Evolutionary conservation across 2,329 filamentous ascomycete genomes (phyloP), one percentile per base, ranked within the genome.

Genomic region (Diaporthe nobilis): DNA sequence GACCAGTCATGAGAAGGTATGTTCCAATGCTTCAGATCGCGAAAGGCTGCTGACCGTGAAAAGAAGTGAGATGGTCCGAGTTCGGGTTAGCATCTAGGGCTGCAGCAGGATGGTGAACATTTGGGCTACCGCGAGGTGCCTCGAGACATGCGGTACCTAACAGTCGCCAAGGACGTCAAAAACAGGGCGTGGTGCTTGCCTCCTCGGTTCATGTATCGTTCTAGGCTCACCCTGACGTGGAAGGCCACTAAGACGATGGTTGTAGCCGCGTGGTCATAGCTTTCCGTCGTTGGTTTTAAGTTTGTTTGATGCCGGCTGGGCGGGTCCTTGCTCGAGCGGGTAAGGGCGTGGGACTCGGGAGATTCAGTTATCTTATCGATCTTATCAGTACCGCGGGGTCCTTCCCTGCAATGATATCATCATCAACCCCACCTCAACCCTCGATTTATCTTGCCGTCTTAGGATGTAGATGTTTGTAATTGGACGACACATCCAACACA

Each of bases 381-480:
- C 65, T 70, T 22, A 70, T 70, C 49, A 7, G 2, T 0, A 6
- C 15, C 34, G 65, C 65, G 65, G 65, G 49, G 65, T 22, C 17
- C 13, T 55, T 31, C 65, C 49, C 34, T 42, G 49, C 49, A 53
- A 55, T 70, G 65, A 55, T 70, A 70, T 70, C 65, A 70, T 70
- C n/a, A 2, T 39, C n/a, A 10, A 42, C 65, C 47, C 65, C 65
- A 68, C 47, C 3, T 12, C 47, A 53, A 12, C 10, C n/a, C 28
- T 34, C 15, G 44, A 15, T 53, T 6, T n/a, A 20, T 25, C 60
- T 47, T 47, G 13, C 25, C 60, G n/a, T 63, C 37, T 44, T 39
- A 22, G 25, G 60, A 31, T 39, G 39, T 34, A 5, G 49, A 34
- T 22, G 49, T 47, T 49, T 47, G 25, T 20, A 22, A 65, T 65